A percentile compares a stretch with the other conserved stretches of the same genome.
Evolutionary conservation across 2,329 filamentous ascomycete species (phyloP).

Genomic region (Fusarium globosum): DNA sequence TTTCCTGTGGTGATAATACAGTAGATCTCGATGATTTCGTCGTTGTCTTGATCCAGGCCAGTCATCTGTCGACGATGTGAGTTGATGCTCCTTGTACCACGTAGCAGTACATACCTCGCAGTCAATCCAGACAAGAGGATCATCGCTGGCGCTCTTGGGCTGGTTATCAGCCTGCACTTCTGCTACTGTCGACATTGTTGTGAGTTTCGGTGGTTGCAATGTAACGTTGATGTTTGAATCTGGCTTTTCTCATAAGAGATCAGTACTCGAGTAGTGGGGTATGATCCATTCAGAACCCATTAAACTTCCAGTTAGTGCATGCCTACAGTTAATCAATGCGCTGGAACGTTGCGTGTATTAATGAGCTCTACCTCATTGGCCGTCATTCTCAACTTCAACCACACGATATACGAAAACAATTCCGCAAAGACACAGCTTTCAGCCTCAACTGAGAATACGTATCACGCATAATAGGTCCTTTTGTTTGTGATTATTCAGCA

Average conservation of each 20-base stretch:
- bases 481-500: neutral
- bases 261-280: conserved; percentile 30
- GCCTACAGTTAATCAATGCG: conserved; percentile 18
- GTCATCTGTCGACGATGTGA: conserved; percentile 75
- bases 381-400: conserved; percentile 4
- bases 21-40: conserved; percentile 90
- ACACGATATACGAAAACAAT: conserved; percentile 24
- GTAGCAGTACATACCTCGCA: conserved; percentile 55
- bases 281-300: conserved; percentile 4
- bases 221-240: conserved; percentile 20
- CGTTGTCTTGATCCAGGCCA: conserved; percentile 74
- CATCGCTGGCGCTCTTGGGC: conserved; percentile 51
- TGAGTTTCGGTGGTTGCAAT: conserved; percentile 17
- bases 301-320: conserved; percentile 13
- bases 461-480: neutral
- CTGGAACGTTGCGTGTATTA: conserved; percentile 49
- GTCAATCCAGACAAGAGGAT: conserved; percentile 88
- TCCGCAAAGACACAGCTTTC: neutral
- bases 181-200: conserved; percentile 26
- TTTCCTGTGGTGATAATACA: conserved; percentile 89
- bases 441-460: conserved; percentile 1
- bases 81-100: conserved; percentile 17
- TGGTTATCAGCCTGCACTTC: conserved; percentile 29
- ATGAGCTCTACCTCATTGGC: conserved; percentile 37
- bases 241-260: conserved; percentile 18